Base-by-base conservation (phyloP, 176 grass and related monocot species). In the Alopecurus myosuroides region DNA sequence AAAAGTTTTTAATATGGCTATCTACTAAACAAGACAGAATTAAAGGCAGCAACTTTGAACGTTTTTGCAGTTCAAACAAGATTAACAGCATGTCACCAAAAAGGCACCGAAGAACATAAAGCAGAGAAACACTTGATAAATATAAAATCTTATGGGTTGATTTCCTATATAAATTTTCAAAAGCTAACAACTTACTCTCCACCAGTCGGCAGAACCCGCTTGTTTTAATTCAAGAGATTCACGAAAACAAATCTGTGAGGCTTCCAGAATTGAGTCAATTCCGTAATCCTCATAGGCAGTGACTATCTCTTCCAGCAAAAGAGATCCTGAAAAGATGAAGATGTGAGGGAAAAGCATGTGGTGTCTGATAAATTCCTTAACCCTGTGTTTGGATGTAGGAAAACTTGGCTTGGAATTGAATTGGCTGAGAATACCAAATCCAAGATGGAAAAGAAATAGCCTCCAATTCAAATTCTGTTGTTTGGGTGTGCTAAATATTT, bases 241-340 rank as follows among this genome's bases (percentile, higher is more conserved):
- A 78, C 78, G 77, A 88, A 95, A 95, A 71, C 65, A 84, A 34
- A 63, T 82, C 78, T 89, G 80, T 83, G 79, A 88, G 68, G 93
- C 89, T 79, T 95, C 91, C 68, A 98, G 68, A 86, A 98, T 83
- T 35, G 89, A 91, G 35, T 89, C 66, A 19, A 94, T 92, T 85
- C 90, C 91, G 53, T 90, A 94, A 77, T 95, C 91, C 45, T 78
- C 91, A 60, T 90, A 98, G 56, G 89, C 79, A 46, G 46, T 98
- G 40, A 95, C 61, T 66, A 98, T 90, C 85, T 98, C 96, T 92
- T 98, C 96, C 61, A 98, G 83, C 72, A 98, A 84, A 82, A 98
- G 91, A 81, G 86, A 91, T 37, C 96, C 96, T 98, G 53, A 83
- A 85, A 74, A 60, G 17, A 82, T 74, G 12, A 85, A 86, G 31